Evolutionary conservation across 2,329 filamentous ascomycete genomes (phyloP).

Genomic region (Venturiaceae sp.): DNA sequence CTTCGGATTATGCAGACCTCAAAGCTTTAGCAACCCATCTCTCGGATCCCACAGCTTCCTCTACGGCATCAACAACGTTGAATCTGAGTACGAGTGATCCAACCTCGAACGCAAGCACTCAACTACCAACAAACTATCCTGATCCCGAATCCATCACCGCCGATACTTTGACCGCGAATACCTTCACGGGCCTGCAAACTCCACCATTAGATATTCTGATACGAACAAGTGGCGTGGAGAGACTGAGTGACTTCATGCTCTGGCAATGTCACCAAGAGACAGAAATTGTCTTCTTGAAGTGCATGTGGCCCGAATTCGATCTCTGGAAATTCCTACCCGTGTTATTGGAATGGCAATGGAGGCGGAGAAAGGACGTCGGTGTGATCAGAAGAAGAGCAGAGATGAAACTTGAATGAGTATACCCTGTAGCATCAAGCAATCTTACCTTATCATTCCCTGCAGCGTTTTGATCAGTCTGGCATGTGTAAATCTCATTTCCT

Average conservation of each 20-base stretch:
- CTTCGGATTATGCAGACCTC: slow-evolving; percentile 6
- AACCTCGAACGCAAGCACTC: slow-evolving; percentile 49
- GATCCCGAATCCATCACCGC: slow-evolving; percentile 84
- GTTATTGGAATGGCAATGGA: slow-evolving; percentile 77
- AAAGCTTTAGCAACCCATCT: slow-evolving; percentile 3
- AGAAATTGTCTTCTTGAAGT: slow-evolving; percentile 84
- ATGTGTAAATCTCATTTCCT: not conserved
- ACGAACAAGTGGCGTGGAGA: slow-evolving; percentile 83
- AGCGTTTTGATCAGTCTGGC: not conserved
- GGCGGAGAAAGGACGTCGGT: slow-evolving; percentile 18
- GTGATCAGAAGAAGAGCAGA: not conserved
- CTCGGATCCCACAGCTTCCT: not conserved
- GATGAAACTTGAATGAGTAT: not conserved
- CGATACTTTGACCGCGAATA: slow-evolving; percentile 72
- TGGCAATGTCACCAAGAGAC: slow-evolving; percentile 96
- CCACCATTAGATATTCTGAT: slow-evolving; percentile 87
- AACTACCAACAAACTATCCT: slow-evolving; percentile 29
- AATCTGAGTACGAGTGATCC: slow-evolving; percentile 14
- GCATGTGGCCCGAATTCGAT: slow-evolving; percentile 93
- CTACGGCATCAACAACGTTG: slow-evolving; percentile 4
- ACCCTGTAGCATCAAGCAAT: not conserved
- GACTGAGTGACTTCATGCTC: slow-evolving; percentile 95
- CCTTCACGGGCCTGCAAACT: slow-evolving; percentile 68
- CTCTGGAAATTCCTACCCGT: slow-evolving; percentile 90
- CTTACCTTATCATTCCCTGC: not conserved